Evolutionary conservation across 2,329 filamentous ascomycete species (phyloP).

Genomic region (Fusarium austroafricanum): DNA sequence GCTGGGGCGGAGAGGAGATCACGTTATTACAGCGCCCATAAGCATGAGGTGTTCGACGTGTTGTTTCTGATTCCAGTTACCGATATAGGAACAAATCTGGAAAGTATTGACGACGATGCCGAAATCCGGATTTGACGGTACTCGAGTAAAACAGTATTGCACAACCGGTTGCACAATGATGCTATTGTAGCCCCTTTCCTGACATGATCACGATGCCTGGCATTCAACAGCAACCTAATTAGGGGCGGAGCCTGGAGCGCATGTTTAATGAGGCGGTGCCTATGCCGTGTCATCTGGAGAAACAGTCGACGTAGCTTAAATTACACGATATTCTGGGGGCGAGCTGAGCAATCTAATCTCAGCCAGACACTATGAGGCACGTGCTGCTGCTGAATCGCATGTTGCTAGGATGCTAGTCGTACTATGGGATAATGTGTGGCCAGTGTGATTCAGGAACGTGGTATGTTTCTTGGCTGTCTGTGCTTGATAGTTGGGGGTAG

Average conservation of each 20-base stretch:
- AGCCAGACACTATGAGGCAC: conserved; percentile 36
- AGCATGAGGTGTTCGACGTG: too few relatives aligned
- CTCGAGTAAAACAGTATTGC: background rate
- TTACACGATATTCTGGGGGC: conserved; percentile 27
- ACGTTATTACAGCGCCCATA: background rate
- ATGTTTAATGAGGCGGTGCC: conserved; percentile 20
- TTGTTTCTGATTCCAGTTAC: background rate
- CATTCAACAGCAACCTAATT: conserved; percentile 1
- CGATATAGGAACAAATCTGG: background rate
- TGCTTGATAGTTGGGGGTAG: conserved; percentile 14
- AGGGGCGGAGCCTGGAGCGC: conserved; percentile 7
- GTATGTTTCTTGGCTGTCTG: conserved; percentile 12
- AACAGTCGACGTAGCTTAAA: conserved; percentile 26
- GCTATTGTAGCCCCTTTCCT: conserved; percentile 13
- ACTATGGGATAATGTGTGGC: conserved; percentile 29
- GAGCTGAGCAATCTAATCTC: conserved; percentile 27
- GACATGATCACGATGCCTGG: conserved; percentile 8
- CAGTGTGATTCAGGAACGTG: conserved; percentile 11
- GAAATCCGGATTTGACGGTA: background rate
- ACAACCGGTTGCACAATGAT: conserved; percentile 7
- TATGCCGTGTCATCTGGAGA: conserved; percentile 10
- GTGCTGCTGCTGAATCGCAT: conserved; percentile 43
- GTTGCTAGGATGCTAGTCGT: conserved; percentile 39
- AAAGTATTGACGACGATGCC: background rate
- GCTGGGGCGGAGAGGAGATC: conserved; percentile 14